A percentile compares a stretch with the other conserved stretches of the same genome.
phyloP scores from a whole-genome alignment of 176 grass and related monocot species.

The Cenchrus purpureus region DNA sequence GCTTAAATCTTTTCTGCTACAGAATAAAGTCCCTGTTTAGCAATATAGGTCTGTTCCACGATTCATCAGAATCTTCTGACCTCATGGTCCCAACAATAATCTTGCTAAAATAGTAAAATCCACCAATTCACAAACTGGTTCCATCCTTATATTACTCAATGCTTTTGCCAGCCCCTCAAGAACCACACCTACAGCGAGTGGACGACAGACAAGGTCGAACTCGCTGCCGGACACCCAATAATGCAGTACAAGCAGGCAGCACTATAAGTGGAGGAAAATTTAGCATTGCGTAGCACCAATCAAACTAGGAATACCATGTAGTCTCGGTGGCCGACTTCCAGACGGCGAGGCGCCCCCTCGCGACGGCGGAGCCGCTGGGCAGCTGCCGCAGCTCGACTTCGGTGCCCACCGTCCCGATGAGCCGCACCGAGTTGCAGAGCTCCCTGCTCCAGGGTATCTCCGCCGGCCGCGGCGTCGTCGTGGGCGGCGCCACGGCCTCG shows the following conservation, averaged over 20 bases:
- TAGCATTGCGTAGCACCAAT: neutral
- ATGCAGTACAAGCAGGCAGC: neutral
- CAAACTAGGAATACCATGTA: conserved; percentile 58
- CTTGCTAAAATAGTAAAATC: neutral
- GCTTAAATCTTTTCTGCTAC: neutral
- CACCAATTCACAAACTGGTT: neutral
- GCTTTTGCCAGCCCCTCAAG: neutral
- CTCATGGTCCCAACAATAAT: neutral
- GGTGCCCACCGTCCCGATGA: conserved; percentile 79
- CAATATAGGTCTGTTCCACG: neutral
- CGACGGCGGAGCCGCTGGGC: conserved; percentile 63
- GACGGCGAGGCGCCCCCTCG: conserved; percentile 74
- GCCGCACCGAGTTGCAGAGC: conserved; percentile 64
- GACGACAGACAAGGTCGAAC: neutral
- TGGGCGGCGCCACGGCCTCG: conserved; percentile 27
- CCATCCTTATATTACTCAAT: neutral
- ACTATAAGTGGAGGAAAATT: neutral
- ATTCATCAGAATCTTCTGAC: neutral
- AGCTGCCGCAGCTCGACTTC: conserved; percentile 79
- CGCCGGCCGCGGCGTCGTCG: conserved; percentile 45
- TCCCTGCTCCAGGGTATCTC: conserved; percentile 85
- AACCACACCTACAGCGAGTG: neutral
- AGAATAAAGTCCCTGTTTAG: neutral
- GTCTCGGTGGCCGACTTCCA: conserved; percentile 79
- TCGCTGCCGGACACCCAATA: neutral